phyloP scores from a whole-genome alignment of 1,139 yeast genomes.

The Hyphopichia pseudoburtonii region DNA sequence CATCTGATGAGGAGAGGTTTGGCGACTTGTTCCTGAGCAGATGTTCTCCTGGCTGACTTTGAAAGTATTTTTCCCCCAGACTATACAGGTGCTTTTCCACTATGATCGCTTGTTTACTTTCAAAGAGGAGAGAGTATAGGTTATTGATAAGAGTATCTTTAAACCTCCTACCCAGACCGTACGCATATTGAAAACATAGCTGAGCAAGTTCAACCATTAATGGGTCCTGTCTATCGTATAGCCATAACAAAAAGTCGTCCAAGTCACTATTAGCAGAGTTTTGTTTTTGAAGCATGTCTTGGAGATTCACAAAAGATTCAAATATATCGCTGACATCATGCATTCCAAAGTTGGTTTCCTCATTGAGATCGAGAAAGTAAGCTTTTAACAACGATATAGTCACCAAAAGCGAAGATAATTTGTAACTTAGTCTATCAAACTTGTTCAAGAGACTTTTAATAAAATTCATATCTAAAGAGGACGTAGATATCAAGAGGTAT shows the following conservation, averaged over 20 bases:
- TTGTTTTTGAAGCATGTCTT: background rate
- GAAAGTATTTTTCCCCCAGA: too few species aligned
- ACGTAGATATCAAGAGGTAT: background rate
- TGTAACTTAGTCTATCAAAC: background rate
- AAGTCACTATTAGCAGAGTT: conserved; percentile 8
- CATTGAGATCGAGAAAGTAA: background rate
- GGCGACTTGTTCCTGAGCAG: too few species aligned
- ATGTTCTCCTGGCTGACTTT: too few species aligned
- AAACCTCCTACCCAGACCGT: conserved; percentile 8
- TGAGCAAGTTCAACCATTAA: conserved; percentile 10
- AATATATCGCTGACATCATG: background rate
- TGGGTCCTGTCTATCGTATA: conserved; percentile 10
- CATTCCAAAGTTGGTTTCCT: background rate
- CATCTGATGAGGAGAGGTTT: too few species aligned
- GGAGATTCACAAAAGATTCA: background rate
- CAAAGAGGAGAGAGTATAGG: conserved; percentile 6
- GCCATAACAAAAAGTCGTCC: conserved; percentile 21
- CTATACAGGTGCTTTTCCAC: too few species aligned
- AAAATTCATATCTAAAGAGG: background rate
- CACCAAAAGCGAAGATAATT: background rate
- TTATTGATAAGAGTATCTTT: conserved; percentile 4
- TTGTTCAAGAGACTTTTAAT: background rate
- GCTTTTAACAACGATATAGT: background rate
- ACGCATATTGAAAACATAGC: conserved; percentile 12
- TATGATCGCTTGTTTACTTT: too few species aligned